Evolutionary conservation across 1,139 yeast species (phyloP).

Genomic region (Kodamaea fungicola): DNA sequence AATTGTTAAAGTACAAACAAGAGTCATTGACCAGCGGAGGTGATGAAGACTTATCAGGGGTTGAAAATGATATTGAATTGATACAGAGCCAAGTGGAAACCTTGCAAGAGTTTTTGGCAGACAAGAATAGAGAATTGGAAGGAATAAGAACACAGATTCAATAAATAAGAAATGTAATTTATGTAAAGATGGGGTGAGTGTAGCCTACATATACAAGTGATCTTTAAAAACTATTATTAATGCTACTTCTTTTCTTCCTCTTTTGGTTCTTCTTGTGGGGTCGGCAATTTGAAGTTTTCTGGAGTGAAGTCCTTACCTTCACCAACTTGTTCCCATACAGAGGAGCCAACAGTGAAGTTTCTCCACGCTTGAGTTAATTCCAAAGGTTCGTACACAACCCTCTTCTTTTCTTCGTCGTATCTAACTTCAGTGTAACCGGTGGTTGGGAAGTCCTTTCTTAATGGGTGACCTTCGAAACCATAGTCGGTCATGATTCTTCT

Average conservation of each 20-base stretch:
- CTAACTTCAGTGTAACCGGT: conserved; percentile 89
- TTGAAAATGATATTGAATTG: conserved; percentile 57
- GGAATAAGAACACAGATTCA: conserved; percentile 27
- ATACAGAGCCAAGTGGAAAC: conserved; percentile 64
- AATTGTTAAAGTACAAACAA: conserved; percentile 65
- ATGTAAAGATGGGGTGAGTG: neutral
- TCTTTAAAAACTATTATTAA: neutral
- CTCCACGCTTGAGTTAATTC: conserved; percentile 92
- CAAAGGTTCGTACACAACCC: conserved; percentile 85
- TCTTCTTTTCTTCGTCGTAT: conserved; percentile 87
- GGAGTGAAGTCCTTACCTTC: conserved; percentile 84
- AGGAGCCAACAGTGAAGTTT: conserved; percentile 82
- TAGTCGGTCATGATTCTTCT: conserved; percentile 90
- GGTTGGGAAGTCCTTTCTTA: conserved; percentile 90
- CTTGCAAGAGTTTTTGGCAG: conserved; percentile 52
- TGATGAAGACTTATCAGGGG: conserved; percentile 33
- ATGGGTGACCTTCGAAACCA: conserved; percentile 90
- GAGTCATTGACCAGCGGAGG: conserved; percentile 8
- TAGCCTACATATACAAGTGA: neutral
- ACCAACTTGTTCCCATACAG: conserved; percentile 92
- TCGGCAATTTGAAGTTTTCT: conserved; percentile 74
- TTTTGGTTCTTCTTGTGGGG: conserved; percentile 75
- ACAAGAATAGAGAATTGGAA: conserved; percentile 50
- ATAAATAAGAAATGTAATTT: neutral
- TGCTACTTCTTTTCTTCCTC: conserved; percentile 30